Evolutionary conservation across 2,329 filamentous ascomycete species (phyloP).

Genomic region (Nothophaeocryptopus gaeumannii): DNA sequence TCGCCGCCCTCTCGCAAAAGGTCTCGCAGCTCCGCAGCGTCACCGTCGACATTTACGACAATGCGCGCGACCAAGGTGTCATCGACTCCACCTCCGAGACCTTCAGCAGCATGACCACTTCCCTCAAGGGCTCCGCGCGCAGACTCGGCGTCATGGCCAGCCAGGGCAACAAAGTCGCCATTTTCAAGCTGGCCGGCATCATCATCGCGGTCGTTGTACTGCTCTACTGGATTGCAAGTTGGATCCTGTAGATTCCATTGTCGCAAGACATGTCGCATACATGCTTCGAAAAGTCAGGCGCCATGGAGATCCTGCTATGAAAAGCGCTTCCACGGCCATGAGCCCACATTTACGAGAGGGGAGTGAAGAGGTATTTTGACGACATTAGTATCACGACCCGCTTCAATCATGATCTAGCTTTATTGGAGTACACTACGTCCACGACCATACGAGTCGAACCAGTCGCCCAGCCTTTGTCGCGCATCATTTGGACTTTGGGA

Average conservation of each 20-base stretch:
- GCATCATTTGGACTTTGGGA: not conserved
- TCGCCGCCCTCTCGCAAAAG: slow-evolving; percentile 86
- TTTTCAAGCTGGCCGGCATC: slow-evolving; percentile 84
- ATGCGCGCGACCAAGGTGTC: slow-evolving; percentile 80
- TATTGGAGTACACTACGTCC: no score
- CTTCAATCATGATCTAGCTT: no score
- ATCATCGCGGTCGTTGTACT: slow-evolving; percentile 69
- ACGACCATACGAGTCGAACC: no score
- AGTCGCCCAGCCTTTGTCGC: not conserved
- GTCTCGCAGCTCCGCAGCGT: slow-evolving; percentile 89
- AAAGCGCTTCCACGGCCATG: no score
- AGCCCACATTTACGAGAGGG: no score
- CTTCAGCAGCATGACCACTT: slow-evolving; percentile 81
- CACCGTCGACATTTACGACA: slow-evolving; percentile 97
- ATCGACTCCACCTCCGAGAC: slow-evolving; percentile 88
- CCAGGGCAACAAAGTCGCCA: slow-evolving; percentile 83
- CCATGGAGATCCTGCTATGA: no score
- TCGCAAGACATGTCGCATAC: no score
- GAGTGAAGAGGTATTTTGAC: not conserved
- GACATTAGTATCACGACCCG: not conserved
- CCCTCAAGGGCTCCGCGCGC: slow-evolving; percentile 77
- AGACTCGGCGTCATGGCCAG: slow-evolving; percentile 87
- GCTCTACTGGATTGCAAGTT: slow-evolving; percentile 63
- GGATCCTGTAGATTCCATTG: no score
- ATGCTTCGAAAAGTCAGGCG: no score